Conservation (phyloP, 169 alveolate species). For the Eimeria praecox region DNA sequence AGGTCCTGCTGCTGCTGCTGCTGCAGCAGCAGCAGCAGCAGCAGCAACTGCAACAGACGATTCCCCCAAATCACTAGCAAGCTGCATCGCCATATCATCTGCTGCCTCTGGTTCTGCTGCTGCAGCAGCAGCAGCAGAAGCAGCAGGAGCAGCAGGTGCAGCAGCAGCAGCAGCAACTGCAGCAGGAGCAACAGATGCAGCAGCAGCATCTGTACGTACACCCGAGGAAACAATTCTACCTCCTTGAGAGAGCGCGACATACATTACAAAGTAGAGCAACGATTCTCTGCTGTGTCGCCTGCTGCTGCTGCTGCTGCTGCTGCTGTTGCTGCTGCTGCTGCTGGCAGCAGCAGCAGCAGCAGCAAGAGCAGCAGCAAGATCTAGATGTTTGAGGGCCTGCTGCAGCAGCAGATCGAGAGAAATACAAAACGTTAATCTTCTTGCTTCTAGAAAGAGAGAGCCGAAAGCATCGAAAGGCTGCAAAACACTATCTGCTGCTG, state of each 20-base stretch:
- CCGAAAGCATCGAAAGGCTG: constrained; percentile 63
- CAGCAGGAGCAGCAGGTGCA: constrained; percentile 18
- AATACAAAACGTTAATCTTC: constrained; percentile 6
- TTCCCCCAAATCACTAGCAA: constrained; percentile 26
- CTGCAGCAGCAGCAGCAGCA: constrained; percentile 67
- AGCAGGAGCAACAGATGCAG: not conserved
- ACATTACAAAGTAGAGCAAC: constrained; percentile 43
- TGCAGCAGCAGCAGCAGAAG: constrained; percentile 13
- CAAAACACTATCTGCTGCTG: constrained; percentile 9
- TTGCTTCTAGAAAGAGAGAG: not conserved
- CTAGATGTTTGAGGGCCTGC: constrained; percentile 68
- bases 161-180: constrained; percentile 9
- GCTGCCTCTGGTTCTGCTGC: constrained; percentile 6
- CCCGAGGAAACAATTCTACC: constrained; percentile 46
- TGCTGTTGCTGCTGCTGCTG: constrained; percentile 50
- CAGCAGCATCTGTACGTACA: constrained; percentile 36
- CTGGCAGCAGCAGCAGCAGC: constrained; percentile 46
- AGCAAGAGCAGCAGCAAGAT: constrained; percentile 34
- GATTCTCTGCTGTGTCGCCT: constrained; percentile 6
- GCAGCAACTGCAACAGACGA: not conserved
- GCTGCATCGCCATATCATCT: constrained; percentile 24
- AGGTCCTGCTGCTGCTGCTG: constrained; percentile 13
- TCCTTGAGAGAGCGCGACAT: constrained; percentile 23
- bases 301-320: constrained; percentile 66
- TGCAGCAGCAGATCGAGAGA: constrained; percentile 71